Evolutionary conservation across 1,284 basidiomycete genomes (phyloP).

Genomic region (Trametes versicolor): DNA sequence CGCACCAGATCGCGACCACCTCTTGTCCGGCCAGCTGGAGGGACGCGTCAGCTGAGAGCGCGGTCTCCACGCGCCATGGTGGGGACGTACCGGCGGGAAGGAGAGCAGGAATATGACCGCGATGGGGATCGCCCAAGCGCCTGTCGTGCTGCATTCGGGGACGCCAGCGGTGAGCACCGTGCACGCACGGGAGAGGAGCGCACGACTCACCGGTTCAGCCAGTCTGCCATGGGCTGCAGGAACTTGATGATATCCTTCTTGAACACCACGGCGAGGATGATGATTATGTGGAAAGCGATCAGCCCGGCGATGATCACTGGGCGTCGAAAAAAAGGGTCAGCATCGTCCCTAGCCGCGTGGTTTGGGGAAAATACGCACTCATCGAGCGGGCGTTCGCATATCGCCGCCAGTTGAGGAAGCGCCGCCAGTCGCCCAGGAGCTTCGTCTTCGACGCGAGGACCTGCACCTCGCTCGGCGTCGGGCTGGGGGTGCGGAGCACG

Average conservation of each 20-base stretch:
- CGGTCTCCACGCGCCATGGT: too few relatives aligned
- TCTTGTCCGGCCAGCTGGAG: constrained; percentile 78
- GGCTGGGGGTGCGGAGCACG: constrained; percentile 50
- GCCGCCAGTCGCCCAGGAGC: constrained; percentile 15
- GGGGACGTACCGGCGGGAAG: constrained; percentile 69
- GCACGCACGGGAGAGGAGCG: neutral
- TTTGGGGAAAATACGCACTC: constrained; percentile 14
- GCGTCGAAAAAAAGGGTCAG: too few relatives aligned
- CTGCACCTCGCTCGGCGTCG: constrained; percentile 41
- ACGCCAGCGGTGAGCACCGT: neutral
- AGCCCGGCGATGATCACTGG: constrained; percentile 21
- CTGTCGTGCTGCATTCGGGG: constrained; percentile 38
- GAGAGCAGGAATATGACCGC: constrained; percentile 81
- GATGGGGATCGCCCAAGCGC: constrained; percentile 87
- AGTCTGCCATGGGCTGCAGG: constrained; percentile 62
- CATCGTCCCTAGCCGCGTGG: neutral
- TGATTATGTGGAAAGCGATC: constrained; percentile 42
- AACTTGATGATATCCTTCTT: constrained; percentile 63
- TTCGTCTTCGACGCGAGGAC: constrained; percentile 24
- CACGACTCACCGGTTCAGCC: constrained; percentile 54
- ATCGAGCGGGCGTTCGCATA: constrained; percentile 14
- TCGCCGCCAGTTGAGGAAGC: constrained; percentile 9
- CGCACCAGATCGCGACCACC: constrained; percentile 77
- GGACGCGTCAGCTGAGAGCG: neutral
- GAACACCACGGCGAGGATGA: constrained; percentile 62